phyloP scores from a whole-genome alignment of 2,329 filamentous ascomycete species.

The Lasiodiplodia theobromae region DNA sequence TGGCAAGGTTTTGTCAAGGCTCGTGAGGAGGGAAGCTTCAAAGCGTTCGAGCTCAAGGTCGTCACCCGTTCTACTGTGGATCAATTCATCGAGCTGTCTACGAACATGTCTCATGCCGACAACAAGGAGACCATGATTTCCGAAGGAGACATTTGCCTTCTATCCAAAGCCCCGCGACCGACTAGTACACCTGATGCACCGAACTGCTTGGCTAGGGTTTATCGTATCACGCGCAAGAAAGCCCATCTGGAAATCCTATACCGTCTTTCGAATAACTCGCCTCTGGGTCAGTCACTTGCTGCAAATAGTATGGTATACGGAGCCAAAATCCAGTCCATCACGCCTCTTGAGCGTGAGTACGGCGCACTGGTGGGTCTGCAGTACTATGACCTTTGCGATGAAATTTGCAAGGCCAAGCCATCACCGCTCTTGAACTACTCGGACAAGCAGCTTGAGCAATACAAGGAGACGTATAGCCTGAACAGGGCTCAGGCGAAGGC shows the following conservation, averaged over 20 bases:
- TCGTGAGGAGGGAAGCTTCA: conserved; percentile 83
- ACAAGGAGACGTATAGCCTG: conserved; percentile 79
- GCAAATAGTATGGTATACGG: conserved; percentile 75
- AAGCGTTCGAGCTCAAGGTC: conserved; percentile 86
- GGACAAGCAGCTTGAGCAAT: conserved; percentile 72
- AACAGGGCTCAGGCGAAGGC: conserved; percentile 91
- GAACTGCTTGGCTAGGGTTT: conserved; percentile 87
- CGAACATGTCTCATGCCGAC: conserved; percentile 74
- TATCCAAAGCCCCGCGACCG: conserved; percentile 78
- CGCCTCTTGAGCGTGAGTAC: conserved; percentile 93
- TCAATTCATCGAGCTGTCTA: conserved; percentile 90
- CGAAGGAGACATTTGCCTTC: conserved; percentile 87
- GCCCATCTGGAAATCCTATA: conserved; percentile 84
- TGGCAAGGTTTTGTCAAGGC: conserved; percentile 94
- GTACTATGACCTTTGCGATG: conserved; percentile 95
- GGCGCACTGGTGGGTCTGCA: conserved; percentile 88
- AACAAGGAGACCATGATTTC: conserved; percentile 75
- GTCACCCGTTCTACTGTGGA: conserved; percentile 89
- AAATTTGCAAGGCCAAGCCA: conserved; percentile 87
- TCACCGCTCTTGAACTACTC: conserved; percentile 85
- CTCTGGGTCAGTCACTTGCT: conserved; percentile 69
- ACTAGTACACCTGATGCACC: conserved; percentile 69
- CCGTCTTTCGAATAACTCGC: conserved; percentile 73
- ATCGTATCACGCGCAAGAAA: conserved; percentile 80
- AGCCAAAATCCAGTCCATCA: conserved; percentile 89